These are phyloP conservation scores for Phascolomyces articulosus DNA, from an alignment of 371 early-diverging fungal genomes.

Conservation along the genomic window DNA sequence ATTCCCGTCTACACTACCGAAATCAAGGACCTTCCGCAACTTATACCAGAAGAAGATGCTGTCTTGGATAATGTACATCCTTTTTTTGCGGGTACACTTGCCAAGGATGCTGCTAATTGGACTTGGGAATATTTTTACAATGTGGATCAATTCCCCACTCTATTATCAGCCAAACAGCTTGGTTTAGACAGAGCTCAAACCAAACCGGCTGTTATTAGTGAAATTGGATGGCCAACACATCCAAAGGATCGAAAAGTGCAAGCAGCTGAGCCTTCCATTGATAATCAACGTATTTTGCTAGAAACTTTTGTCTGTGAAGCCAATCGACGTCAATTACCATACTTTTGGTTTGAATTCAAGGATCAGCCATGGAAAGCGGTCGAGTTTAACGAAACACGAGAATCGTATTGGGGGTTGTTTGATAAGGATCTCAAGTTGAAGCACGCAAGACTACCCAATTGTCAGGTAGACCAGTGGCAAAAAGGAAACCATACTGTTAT, in stretches of 20 bases:
- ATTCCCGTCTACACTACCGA: constrained; percentile 67
- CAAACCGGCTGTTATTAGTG: constrained; percentile 60
- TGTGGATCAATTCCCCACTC: constrained; percentile 26
- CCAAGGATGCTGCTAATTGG: constrained; percentile 53
- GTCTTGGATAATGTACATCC: constrained; percentile 68
- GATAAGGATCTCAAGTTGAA: constrained; percentile 46
- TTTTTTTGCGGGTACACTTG: constrained; percentile 63
- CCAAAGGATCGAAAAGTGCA: constrained; percentile 32
- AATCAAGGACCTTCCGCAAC: constrained; percentile 39
- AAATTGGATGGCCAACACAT: constrained; percentile 69
- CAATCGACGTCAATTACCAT: constrained; percentile 52
- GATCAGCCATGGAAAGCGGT: constrained; percentile 69
- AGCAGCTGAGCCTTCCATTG: constrained; percentile 54
- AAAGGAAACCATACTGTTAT: constrained; percentile 22
- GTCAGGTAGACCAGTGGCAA: constrained; percentile 22
- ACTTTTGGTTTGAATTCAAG: constrained; percentile 70
- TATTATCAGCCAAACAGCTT: constrained; percentile 11
- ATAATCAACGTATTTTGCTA: constrained; percentile 54
- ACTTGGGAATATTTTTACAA: constrained; percentile 52
- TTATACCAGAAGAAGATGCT: constrained; percentile 56
- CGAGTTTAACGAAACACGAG: constrained; percentile 55
- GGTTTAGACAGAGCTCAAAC: constrained; percentile 17
- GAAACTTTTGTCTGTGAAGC: constrained; percentile 61
- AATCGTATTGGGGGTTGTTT: constrained; percentile 67
- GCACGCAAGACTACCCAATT: constrained; percentile 41